phyloP scores from a whole-genome alignment of 345 rosid genomes.

The Eucalyptus tenuipes region DNA sequence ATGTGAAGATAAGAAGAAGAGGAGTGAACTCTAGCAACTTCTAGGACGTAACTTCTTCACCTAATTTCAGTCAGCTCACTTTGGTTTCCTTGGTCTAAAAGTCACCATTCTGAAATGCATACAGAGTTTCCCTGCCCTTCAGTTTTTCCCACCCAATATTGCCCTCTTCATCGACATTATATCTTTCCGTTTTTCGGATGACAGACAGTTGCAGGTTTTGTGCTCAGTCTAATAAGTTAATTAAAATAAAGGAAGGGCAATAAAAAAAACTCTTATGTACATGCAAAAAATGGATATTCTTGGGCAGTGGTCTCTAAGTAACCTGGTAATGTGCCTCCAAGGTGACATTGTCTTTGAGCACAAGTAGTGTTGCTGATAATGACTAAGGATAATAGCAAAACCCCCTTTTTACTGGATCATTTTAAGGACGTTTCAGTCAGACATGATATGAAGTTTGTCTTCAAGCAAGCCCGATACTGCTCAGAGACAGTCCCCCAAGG shows the following conservation, averaged over 20 bases:
- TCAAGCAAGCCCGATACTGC: not conserved
- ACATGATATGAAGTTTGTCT: not conserved
- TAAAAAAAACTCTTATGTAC: not conserved
- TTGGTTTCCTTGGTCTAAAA: not conserved
- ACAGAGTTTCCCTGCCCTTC: not conserved
- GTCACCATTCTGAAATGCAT: not conserved
- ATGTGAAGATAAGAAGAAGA: too few species aligned
- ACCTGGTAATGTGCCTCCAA: not conserved
- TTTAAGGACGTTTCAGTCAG: not conserved
- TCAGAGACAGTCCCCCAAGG: not conserved
- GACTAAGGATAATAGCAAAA: not conserved
- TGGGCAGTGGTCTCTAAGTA: not conserved
- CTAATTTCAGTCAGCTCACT: not conserved
- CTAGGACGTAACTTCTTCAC: not conserved
- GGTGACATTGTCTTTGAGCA: not conserved
- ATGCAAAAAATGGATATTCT: not conserved
- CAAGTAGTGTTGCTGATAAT: not conserved
- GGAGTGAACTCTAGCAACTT: too few species aligned
- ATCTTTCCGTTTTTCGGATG: not conserved
- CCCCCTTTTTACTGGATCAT: not conserved
- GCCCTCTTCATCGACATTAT: not conserved
- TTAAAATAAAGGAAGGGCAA: not conserved
- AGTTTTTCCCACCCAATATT: not conserved
- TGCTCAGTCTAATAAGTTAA: not conserved
- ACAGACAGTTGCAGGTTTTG: not conserved